Evolutionary conservation across 2,329 filamentous ascomycete genomes (phyloP).

Genomic region (Fusarium falciforme): DNA sequence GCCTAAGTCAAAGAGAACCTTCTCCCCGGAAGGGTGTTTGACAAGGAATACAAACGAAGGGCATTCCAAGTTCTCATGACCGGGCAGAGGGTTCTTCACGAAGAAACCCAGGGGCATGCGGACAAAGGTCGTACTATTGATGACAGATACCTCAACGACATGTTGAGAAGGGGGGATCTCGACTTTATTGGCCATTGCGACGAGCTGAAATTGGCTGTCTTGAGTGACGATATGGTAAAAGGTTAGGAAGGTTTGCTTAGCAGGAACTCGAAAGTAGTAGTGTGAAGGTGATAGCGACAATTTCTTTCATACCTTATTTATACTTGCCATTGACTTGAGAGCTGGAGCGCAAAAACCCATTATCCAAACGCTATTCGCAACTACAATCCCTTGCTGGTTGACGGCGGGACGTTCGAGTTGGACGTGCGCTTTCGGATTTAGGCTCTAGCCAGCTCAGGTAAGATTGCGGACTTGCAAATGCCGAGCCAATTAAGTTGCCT

Average conservation of each 20-base stretch:
- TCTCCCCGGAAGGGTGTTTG: background rate
- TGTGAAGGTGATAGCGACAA: no score
- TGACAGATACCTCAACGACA: background rate
- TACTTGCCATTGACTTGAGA: no score
- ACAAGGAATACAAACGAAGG: background rate
- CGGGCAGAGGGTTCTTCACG: background rate
- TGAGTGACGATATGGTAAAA: no score
- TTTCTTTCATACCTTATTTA: no score
- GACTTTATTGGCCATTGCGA: background rate
- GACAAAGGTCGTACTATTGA: background rate
- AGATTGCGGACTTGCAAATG: background rate
- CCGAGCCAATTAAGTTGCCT: background rate
- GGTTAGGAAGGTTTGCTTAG: no score
- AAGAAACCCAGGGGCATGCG: background rate
- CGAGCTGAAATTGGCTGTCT: background rate
- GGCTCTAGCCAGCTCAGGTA: background rate
- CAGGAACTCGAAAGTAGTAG: no score
- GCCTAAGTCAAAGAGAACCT: slow-evolving; percentile 1
- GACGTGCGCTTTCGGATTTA: no score
- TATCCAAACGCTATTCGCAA: no score
- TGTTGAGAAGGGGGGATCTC: background rate
- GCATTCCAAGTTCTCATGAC: background rate
- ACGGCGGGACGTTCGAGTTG: no score
- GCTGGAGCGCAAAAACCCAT: no score
- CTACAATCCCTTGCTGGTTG: no score